Evolutionary conservation across 1,139 yeast genomes (phyloP).

Genomic region (Geotrichum europaeum): DNA sequence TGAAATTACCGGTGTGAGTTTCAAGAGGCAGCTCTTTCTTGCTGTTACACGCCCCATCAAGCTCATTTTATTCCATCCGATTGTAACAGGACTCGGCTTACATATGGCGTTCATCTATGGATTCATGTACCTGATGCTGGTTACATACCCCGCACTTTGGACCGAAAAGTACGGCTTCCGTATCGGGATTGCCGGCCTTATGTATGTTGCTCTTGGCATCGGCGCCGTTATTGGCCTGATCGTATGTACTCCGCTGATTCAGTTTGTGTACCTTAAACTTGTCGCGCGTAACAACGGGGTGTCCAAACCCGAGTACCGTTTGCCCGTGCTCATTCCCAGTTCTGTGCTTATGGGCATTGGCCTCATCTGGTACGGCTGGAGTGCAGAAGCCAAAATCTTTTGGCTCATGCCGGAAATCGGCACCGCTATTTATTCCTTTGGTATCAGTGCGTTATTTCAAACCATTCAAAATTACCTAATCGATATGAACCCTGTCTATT

Average conservation of each 20-base stretch:
- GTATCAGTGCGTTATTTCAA: constrained; percentile 54
- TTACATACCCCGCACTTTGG: constrained; percentile 53
- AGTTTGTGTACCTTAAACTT: constrained; percentile 36
- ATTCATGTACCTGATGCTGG: constrained; percentile 55
- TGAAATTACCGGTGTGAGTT: constrained; percentile 38
- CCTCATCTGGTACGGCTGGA: constrained; percentile 60
- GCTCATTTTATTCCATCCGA: constrained; percentile 51
- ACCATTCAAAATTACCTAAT: constrained; percentile 55
- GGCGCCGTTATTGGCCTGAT: constrained; percentile 46
- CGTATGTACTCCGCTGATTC: constrained; percentile 43
- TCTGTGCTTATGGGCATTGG: constrained; percentile 46
- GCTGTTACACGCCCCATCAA: constrained; percentile 49
- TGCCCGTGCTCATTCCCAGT: constrained; percentile 40
- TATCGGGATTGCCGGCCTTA: constrained; percentile 49
- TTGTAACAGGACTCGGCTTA: constrained; percentile 54
- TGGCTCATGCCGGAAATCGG: constrained; percentile 60
- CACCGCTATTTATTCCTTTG: constrained; percentile 49
- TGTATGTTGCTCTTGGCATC: constrained; percentile 51
- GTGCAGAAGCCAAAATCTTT: constrained; percentile 41
- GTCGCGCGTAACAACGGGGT: constrained; percentile 45
- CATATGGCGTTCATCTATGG: constrained; percentile 63
- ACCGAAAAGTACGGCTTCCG: constrained; percentile 42
- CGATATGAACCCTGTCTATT: constrained; percentile 59
- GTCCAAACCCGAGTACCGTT: constrained; percentile 50
- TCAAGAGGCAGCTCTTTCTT: constrained; percentile 22